Conservation (phyloP, 1,139 yeast species). For the Saccharomycopsis hybrid region DNA sequence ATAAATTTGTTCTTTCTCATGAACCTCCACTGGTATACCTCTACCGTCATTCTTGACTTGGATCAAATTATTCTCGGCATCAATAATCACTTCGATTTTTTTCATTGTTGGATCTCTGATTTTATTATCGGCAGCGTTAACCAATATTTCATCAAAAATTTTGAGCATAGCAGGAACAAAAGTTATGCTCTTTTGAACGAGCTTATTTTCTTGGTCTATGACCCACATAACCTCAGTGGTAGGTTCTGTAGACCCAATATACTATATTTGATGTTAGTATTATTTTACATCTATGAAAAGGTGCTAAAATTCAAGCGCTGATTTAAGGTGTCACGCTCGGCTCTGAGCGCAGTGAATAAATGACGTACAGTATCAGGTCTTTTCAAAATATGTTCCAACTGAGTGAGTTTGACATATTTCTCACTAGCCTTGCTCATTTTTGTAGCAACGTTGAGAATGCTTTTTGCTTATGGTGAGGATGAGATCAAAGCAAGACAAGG, state of each 20-base stretch:
- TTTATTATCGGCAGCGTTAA: conserved; percentile 94
- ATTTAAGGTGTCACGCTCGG: no score
- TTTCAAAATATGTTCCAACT: conserved; percentile 89
- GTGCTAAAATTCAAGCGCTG: no score
- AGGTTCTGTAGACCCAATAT: conserved; percentile 89
- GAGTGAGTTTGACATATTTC: conserved; percentile 89
- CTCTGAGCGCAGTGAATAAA: no score
- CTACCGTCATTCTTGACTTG: conserved; percentile 88
- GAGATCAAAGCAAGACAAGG: no score
- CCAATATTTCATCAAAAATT: conserved; percentile 94
- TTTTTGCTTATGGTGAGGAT: no score
- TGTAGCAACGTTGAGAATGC: no score
- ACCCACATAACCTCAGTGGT: conserved; percentile 84
- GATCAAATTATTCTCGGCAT: conserved; percentile 66
- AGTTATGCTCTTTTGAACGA: conserved; percentile 64
- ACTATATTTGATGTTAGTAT: no score
- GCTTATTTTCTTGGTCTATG: conserved; percentile 61
- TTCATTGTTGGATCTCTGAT: conserved; percentile 92
- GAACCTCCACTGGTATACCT: conserved; percentile 95
- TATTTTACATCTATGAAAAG: no score
- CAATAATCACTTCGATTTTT: conserved; percentile 71
- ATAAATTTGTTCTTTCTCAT: conserved; percentile 83
- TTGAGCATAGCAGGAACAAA: conserved; percentile 95
- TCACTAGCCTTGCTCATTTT: conserved; percentile 44
- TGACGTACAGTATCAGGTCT: conserved; percentile 74